Base-by-base conservation (phyloP, 1,139 yeast genomes). In the Saccharomyces hybrid region DNA sequence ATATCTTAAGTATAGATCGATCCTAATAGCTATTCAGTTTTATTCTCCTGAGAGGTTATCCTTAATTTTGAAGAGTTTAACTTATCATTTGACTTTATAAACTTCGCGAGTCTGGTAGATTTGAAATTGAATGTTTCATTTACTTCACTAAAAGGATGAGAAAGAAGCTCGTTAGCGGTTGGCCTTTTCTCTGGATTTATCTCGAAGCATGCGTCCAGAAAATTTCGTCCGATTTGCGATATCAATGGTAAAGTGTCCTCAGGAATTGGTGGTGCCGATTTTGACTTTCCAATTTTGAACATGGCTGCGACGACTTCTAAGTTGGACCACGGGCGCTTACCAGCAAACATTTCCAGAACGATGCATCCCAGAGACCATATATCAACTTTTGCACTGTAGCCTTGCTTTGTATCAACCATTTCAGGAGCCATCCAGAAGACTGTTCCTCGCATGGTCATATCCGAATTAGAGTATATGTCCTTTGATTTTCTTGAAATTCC, bases 371-470 rank as follows among this genome's bases (percentile, higher is more conserved):
- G 72, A 0, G 98, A 85, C 95, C 95, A 87, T 42, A 87, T 85
- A 69, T 87, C 95, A 42, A 95, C 90, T 70, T 95, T 95, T 28
- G 99, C 99, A 73, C 96, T 88, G 68, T 95, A 95, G 0, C 98
- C 98, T 67, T 86, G 96, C 61, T 85, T 87, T 54, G 83, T 85
- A 63, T 86, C 87, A 55, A 95, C 90, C 57, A 95, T 96, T 68
- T 95, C 99, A 0, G 99, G 99, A 0, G 99, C 99, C 99, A 95
- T 95, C 99, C 99, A 95, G 68, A 91, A 95, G 2, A 95, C 91
- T 0, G 99, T 91, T 23, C 99, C 99, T 71, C 95, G 96, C 93
- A 86, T 87, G 13, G 98, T 91, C 96, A 91, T 88, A 56, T 89
- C 96, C 2, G 96, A 91, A 66, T 93, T 91, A 28, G 88, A 84